Base-by-base conservation (phyloP, 2,329 filamentous ascomycete species). In the Aspergillus arachidicola region DNA sequence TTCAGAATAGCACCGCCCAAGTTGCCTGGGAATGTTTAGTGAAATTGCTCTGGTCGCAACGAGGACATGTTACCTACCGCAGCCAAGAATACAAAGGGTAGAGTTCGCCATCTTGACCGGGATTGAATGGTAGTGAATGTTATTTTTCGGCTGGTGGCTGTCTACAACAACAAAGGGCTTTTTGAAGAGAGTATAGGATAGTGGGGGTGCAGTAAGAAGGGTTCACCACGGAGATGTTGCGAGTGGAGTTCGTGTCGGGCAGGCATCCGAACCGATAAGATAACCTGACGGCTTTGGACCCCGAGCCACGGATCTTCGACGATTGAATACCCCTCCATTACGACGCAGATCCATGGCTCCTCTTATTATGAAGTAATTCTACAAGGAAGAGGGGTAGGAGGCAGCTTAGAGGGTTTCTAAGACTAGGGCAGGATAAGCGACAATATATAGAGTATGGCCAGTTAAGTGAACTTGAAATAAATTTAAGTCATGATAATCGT, bases 1-100 rank as follows among this genome's bases (percentile, higher is more conserved):
- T 72, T 70, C 21, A 80, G 64, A 30, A 80, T 80, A 19, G 78
- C 73, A 2, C 72, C 75, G 34, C 78, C 77, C 38, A 80, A 68
- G 46, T 80, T 80, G 57, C 78, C 78, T 80, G 50, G n/a, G 32
- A 21, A 26, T 51, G n/a, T 53, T 41, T 53, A 53, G 38, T 48
- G 19, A 4, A 41, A 21, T 57, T 14, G 9, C 12, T 1, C 1
- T 54, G 57, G 19, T 21, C 12, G n/a, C 14, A 23, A 30, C 2
- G 23, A 32, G 2, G 14, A 10, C 16, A n/a, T 16, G 21, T 7
- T n/a, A 57, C 53, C 30, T 61, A 69, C 67, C 67, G 58, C 67
- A 69, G 58, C 67, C 67, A 6, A 69, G 61, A 14, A 69, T 58
- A 53, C 67, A 68, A 41, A 69, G 66, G 5, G 65, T 65, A n/a